phyloP scores from a whole-genome alignment of 1,284 basidiomycete species.

The Tranzscheliella williamsii region DNA sequence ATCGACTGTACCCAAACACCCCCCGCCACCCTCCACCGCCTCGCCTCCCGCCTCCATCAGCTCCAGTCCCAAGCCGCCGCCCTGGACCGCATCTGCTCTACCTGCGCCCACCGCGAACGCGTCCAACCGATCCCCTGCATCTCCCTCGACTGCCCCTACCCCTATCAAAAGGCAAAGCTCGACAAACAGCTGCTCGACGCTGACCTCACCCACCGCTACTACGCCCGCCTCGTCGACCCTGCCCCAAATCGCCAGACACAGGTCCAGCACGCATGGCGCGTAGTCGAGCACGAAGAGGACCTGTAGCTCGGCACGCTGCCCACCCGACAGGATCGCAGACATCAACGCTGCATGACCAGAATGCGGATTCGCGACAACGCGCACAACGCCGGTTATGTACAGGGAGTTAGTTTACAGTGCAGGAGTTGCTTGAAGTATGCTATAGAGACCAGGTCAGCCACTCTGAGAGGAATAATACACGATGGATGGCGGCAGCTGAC shows the following conservation, averaged over 20 bases:
- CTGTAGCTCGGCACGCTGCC: not conserved
- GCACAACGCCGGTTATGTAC: too few species aligned
- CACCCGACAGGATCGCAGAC: not conserved
- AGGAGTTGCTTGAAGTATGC: too few species aligned
- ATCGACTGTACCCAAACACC: slow-evolving; percentile 34
- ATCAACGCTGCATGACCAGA: not conserved
- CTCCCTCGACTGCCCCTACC: slow-evolving; percentile 51
- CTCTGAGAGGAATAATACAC: too few species aligned
- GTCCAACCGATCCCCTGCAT: slow-evolving; percentile 35
- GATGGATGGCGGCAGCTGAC: too few species aligned
- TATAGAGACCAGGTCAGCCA: too few species aligned
- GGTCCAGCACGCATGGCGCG: slow-evolving; percentile 12
- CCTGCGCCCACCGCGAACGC: slow-evolving; percentile 28
- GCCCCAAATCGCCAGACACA: slow-evolving; percentile 5
- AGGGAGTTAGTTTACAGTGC: too few species aligned
- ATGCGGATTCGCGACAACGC: too few species aligned
- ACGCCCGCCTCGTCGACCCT: slow-evolving; percentile 7
- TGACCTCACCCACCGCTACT: slow-evolving; percentile 1
- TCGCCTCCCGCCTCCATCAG: slow-evolving; percentile 11
- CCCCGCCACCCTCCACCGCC: slow-evolving; percentile 10
- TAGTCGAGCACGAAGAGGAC: not conserved
- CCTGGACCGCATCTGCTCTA: slow-evolving; percentile 41
- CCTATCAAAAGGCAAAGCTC: slow-evolving; percentile 39
- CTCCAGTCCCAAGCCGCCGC: slow-evolving; percentile 17
- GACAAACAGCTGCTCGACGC: slow-evolving; percentile 14